Percentiles rank a stretch among this genome's conserved stretches.
Evolutionary conservation across 1,139 yeast species (phyloP).

Genomic region (Geotrichum fermentans): DNA sequence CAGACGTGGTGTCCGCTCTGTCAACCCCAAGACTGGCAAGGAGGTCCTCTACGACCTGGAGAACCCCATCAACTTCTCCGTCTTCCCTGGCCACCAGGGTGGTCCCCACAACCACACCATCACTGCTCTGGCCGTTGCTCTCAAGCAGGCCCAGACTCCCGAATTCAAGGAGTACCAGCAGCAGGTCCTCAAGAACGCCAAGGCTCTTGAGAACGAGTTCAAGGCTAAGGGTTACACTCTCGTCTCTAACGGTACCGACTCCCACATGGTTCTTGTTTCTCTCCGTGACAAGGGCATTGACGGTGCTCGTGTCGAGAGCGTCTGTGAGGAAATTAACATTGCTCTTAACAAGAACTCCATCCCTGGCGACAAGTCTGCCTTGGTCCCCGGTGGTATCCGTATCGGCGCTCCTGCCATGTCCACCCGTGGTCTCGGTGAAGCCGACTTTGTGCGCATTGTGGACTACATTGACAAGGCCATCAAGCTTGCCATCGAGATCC

Average conservation of each 20-base stretch:
- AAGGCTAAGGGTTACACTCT: conserved; percentile 63
- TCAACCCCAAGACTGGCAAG: conserved; percentile 76
- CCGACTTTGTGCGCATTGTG: conserved; percentile 74
- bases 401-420: conserved; percentile 99
- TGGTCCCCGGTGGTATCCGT: conserved; percentile 92
- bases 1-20: conserved; percentile 83
- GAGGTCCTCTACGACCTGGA: conserved; percentile 84
- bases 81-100: conserved; percentile 98
- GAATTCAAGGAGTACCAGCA: conserved; percentile 83
- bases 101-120: conserved; percentile 98
- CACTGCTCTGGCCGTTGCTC: conserved; percentile 90
- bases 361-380: conserved; percentile 92
- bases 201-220: conserved; percentile 67
- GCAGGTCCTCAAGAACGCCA: conserved; percentile 76
- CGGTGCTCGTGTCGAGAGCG: conserved; percentile 93
- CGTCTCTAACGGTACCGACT: conserved; percentile 91
- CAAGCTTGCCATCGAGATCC: conserved; percentile 69
- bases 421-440: conserved; percentile 82
- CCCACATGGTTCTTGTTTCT: conserved; percentile 83
- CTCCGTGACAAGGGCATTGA: conserved; percentile 81
- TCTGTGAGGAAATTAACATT: conserved; percentile 81
- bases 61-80: conserved; percentile 86
- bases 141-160: conserved; percentile 82
- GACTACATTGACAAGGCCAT: conserved; percentile 76
- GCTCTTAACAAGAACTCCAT: conserved; percentile 95